Percentiles rank a stretch among this genome's conserved stretches.
Conservation (phyloP, 495 filamentous ascomycete species). For the Lasiosphaeria miniovina region DNA sequence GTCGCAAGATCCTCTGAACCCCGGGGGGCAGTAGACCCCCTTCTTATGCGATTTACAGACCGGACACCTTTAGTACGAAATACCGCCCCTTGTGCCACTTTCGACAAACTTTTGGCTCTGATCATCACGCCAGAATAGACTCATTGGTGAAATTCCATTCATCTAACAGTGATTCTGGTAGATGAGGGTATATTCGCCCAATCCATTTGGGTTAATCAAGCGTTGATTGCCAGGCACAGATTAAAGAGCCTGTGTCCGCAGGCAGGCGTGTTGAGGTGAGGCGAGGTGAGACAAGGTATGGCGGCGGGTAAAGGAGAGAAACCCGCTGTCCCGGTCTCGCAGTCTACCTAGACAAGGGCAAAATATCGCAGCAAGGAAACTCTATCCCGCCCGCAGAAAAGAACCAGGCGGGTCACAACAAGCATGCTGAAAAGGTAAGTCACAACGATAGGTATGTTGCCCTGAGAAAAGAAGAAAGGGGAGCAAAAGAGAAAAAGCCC, state of each 20-base stretch:
- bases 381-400: too few species aligned
- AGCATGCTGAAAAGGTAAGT: too few species aligned
- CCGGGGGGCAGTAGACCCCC: conserved; percentile 7
- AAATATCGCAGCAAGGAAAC: too few species aligned
- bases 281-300: neutral
- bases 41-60: conserved; percentile 15
- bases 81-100: neutral
- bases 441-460: too few species aligned
- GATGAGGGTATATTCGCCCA: conserved; percentile 20
- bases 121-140: neutral
- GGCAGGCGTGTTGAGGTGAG: conserved; percentile 4
- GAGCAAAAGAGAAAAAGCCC: too few species aligned
- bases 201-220: conserved; percentile 22
- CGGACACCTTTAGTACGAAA: neutral
- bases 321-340: too few species aligned
- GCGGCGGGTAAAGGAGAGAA: too few species aligned
- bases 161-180: conserved; percentile 20
- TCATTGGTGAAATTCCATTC: conserved; percentile 8
- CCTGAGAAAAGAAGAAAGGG: too few species aligned
- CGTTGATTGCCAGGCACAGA: conserved; percentile 21
- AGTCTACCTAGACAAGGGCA: too few species aligned
- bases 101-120: conserved; percentile 1
- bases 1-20: conserved; percentile 9
- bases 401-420: too few species aligned
- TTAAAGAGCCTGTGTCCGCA: conserved; percentile 14